phyloP scores from a whole-genome alignment of 495 filamentous ascomycete species.

The Xylaria grammica region DNA sequence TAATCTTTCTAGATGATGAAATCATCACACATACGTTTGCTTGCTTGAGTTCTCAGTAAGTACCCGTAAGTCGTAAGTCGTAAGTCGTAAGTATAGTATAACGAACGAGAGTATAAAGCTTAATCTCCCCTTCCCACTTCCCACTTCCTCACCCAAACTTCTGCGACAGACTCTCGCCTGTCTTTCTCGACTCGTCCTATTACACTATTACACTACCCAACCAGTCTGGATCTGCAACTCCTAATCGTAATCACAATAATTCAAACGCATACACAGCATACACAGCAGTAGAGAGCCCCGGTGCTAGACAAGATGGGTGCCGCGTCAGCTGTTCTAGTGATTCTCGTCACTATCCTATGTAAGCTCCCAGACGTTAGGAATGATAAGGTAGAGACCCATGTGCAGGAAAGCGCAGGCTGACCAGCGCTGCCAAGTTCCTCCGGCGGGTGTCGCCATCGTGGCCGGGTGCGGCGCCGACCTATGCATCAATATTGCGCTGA shows the following conservation, averaged over 20 bases:
- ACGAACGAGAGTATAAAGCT: background rate
- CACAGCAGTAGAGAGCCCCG: slow-evolving; percentile 13
- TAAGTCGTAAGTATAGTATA: too few relatives aligned
- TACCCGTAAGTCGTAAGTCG: too few relatives aligned
- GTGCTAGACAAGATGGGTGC: slow-evolving; percentile 53
- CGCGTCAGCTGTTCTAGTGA: slow-evolving; percentile 58
- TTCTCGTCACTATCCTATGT: slow-evolving; percentile 64
- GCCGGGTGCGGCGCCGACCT: slow-evolving; percentile 78
- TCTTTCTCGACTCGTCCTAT: too few relatives aligned
- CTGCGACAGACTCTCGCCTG: too few relatives aligned
- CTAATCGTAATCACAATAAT: background rate
- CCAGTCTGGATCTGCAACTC: background rate
- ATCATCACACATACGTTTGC: too few relatives aligned
- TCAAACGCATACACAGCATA: too few relatives aligned
- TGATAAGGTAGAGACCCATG: background rate
- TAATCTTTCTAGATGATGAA: too few relatives aligned
- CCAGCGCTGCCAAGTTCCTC: slow-evolving; percentile 41
- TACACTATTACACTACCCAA: background rate
- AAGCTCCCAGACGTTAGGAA: slow-evolving; percentile 17
- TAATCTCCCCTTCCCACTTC: background rate
- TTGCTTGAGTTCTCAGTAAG: too few relatives aligned
- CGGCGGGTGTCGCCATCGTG: slow-evolving; percentile 46
- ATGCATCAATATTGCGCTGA: slow-evolving; percentile 90
- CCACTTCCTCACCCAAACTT: too few relatives aligned
- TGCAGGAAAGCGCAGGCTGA: background rate